Percentiles rank a stretch among this genome's conserved stretches.
Conservation (phyloP, 805 yeast genomes). For the Ogataea ramenticola region DNA sequence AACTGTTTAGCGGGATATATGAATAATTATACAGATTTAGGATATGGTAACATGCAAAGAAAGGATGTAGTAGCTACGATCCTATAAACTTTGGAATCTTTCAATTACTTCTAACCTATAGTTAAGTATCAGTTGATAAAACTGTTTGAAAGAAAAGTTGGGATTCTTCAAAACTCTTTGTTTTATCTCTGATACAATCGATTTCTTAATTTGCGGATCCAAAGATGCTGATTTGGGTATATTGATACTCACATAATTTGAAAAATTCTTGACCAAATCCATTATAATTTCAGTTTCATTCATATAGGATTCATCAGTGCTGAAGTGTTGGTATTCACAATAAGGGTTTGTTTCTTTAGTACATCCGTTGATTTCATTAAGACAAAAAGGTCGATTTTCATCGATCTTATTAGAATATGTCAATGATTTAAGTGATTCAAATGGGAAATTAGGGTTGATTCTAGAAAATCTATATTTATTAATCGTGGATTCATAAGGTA, state of each 20-base stretch:
- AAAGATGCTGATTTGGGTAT: too few relatives aligned
- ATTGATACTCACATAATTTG: background rate
- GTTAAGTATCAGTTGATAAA: too few relatives aligned
- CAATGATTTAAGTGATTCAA: slow-evolving; percentile 9
- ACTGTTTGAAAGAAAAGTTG: too few relatives aligned
- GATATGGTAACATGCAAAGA: too few relatives aligned
- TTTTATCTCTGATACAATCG: too few relatives aligned
- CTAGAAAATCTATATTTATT: slow-evolving; percentile 9
- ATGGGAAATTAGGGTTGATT: slow-evolving; percentile 9
- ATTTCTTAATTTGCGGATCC: too few relatives aligned
- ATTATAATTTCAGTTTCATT: background rate
- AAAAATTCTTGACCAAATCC: background rate
- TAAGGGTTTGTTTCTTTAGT: background rate
- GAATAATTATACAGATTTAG: too few relatives aligned
- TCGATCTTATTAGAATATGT: slow-evolving; percentile 11
- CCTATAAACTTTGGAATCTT: background rate
- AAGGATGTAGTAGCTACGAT: too few relatives aligned
- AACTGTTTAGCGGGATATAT: too few relatives aligned
- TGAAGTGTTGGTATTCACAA: slow-evolving; percentile 11
- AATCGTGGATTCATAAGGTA: slow-evolving; percentile 7
- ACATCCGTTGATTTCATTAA: slow-evolving; percentile 12
- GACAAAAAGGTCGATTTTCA: slow-evolving; percentile 9
- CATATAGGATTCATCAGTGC: background rate
- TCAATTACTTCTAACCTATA: too few relatives aligned
- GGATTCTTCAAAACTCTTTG: too few relatives aligned